Conservation (phyloP, 306 rosid genomes). For the Malus asiatica region DNA sequence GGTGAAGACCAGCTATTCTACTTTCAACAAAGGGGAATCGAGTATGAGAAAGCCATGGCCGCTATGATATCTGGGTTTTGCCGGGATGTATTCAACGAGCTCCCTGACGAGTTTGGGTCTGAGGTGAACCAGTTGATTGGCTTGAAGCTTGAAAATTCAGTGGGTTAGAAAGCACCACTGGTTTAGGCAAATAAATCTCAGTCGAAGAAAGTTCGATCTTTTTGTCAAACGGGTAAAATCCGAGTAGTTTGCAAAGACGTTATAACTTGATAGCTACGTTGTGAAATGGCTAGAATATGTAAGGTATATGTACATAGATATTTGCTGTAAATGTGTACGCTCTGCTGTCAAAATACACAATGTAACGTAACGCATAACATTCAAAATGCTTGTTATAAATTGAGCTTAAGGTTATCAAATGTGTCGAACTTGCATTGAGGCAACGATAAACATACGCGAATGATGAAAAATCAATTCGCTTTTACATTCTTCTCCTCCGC, state of each 20-base stretch:
- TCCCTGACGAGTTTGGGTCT: constrained; percentile 92
- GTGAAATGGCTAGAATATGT: neutral
- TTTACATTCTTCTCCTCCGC: constrained; percentile 29
- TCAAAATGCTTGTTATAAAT: neutral
- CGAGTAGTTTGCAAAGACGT: neutral
- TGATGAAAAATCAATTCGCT: constrained; percentile 15
- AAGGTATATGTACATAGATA: constrained; percentile 14
- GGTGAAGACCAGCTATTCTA: constrained; percentile 91
- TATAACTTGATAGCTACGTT: neutral
- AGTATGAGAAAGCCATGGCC: constrained; percentile 89
- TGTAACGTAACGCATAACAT: neutral
- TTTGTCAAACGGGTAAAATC: constrained; percentile 2
- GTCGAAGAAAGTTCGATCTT: constrained; percentile 8
- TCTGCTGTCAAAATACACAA: neutral
- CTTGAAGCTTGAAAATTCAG: constrained; percentile 91
- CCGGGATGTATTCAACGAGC: constrained; percentile 87
- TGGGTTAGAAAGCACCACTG: constrained; percentile 38
- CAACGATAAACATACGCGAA: neutral
- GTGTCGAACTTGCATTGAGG: neutral
- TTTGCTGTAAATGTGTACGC: neutral
- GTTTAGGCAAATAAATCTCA: neutral
- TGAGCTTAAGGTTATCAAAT: neutral
- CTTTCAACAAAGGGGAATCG: constrained; percentile 94
- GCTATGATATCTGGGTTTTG: constrained; percentile 97
- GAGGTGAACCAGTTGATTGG: constrained; percentile 94